These are phyloP conservation scores for Colletotrichum sp. DNA, from an alignment of 2,329 filamentous ascomycete genomes.

Conservation along the genomic window DNA sequence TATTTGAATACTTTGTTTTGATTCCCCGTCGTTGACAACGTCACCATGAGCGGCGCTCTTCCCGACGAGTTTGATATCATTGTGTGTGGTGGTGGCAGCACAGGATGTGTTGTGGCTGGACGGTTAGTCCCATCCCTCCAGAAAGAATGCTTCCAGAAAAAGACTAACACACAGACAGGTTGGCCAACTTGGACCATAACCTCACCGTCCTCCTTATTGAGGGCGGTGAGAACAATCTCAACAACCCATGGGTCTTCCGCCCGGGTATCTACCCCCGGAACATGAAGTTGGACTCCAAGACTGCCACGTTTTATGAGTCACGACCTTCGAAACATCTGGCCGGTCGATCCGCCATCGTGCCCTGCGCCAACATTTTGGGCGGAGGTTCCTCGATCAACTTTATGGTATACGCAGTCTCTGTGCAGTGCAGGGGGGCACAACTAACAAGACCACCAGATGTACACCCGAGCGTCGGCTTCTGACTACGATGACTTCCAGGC, in stretches of 20 bases:
- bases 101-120: conserved; percentile 63
- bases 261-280: conserved; percentile 80
- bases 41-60: conserved; percentile 43
- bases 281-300: conserved; percentile 82
- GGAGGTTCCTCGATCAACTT: conserved; percentile 80
- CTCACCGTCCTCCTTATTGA: conserved; percentile 73
- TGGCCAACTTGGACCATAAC: conserved; percentile 80
- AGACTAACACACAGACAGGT: conserved; percentile 49
- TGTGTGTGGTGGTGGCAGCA: conserved; percentile 76
- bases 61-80: conserved; percentile 85
- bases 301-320: conserved; percentile 82
- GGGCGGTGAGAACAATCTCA: conserved; percentile 74
- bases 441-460: conserved; percentile 59
- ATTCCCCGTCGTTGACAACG: background rate
- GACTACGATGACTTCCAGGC: conserved; percentile 83
- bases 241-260: conserved; percentile 80
- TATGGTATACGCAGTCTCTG: conserved; percentile 54
- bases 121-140: conserved; percentile 43
- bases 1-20: background rate
- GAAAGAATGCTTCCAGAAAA: conserved; percentile 35
- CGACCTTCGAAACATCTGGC: conserved; percentile 75
- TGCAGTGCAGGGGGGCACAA: background rate
- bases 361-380: conserved; percentile 74
- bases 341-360: conserved; percentile 76
- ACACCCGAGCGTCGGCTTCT: conserved; percentile 73